Conservation (phyloP, 805 yeast species). For the Starmerella asiatica region DNA sequence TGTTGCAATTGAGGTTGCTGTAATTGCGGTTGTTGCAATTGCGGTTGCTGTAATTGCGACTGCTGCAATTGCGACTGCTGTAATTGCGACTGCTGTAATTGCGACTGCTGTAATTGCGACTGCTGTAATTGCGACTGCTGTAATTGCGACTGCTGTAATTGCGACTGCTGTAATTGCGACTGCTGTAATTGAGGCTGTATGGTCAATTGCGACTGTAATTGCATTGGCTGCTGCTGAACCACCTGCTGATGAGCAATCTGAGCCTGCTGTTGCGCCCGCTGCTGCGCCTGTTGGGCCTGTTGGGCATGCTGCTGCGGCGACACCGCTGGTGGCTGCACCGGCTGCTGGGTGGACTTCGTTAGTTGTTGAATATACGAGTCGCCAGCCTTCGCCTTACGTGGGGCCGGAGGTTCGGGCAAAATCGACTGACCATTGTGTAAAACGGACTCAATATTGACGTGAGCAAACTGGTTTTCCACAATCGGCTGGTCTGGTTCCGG, state of each 20-base stretch:
- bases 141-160: neutral
- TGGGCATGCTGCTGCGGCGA: neutral
- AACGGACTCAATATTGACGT: constrained; percentile 67
- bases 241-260: neutral
- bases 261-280: constrained; percentile 1
- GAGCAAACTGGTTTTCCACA: constrained; percentile 58
- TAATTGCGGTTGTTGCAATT: neutral
- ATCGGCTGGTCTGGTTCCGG: constrained; percentile 50
- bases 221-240: too few relatives aligned
- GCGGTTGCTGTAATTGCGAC: neutral
- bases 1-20: neutral
- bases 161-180: neutral
- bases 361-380: constrained; percentile 20
- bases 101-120: too few relatives aligned
- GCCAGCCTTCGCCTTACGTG: constrained; percentile 19
- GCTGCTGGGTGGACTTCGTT: constrained; percentile 6
- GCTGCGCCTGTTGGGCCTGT: neutral
- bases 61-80: neutral
- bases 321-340: constrained; percentile 1
- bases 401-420: constrained; percentile 35
- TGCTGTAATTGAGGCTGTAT: too few relatives aligned
- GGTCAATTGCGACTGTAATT: too few relatives aligned
- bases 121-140: neutral
- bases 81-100: neutral
- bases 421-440: constrained; percentile 45